A percentile compares a stretch with the other conserved stretches of the same genome.
Conservation (phyloP, 192 early-diverging fungal species). For the Mortierella claussenii region DNA sequence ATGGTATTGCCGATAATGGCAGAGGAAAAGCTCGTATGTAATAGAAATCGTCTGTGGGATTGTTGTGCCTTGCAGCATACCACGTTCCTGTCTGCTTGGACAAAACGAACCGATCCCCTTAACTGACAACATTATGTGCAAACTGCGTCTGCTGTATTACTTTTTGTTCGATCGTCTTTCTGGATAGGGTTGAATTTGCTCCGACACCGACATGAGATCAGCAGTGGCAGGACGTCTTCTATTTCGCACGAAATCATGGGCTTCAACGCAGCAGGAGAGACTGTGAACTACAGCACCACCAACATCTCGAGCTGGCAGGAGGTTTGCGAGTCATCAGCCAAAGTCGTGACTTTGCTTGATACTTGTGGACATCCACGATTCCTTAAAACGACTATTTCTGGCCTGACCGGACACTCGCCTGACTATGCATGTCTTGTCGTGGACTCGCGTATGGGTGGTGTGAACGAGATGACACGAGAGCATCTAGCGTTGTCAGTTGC, state of each 20-base stretch:
- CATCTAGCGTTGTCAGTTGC: conserved; percentile 84
- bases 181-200: conserved; percentile 82
- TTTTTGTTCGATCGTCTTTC: no score
- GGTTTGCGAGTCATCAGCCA: conserved; percentile 76
- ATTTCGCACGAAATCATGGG: conserved; percentile 90
- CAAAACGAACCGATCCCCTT: no score
- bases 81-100: no score
- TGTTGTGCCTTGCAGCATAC: not conserved
- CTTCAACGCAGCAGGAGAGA: conserved; percentile 73
- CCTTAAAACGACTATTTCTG: conserved; percentile 90
- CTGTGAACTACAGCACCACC: conserved; percentile 81
- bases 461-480: conserved; percentile 78
- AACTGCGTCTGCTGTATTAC: no score
- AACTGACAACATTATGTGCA: no score
- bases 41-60: not conserved
- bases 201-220: conserved; percentile 92
- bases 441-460: conserved; percentile 70
- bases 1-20: conserved; percentile 88
- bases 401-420: conserved; percentile 88
- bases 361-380: conserved; percentile 92
- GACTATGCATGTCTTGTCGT: conserved; percentile 90
- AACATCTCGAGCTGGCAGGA: conserved; percentile 81
- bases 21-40: conserved; percentile 73
- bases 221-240: conserved; percentile 91
- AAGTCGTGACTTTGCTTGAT: conserved; percentile 88